A percentile compares a stretch with the other conserved stretches of the same genome.
Evolutionary conservation across 169 alveolate genomes (phyloP).

Genomic region (Cryptosporidium viatorum): DNA sequence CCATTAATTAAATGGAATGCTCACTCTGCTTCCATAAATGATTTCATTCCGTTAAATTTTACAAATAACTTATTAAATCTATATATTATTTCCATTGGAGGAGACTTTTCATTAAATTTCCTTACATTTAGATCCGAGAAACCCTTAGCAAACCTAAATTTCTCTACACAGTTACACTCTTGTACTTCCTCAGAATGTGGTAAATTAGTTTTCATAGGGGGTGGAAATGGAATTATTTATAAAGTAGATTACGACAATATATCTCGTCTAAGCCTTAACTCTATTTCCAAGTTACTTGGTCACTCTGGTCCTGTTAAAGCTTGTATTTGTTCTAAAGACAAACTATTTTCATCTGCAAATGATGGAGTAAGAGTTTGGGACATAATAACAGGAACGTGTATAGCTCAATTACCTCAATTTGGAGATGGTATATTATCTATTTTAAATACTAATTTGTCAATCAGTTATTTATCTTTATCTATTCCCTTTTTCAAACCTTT

Average conservation of each 20-base stretch:
- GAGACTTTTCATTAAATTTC: conserved; percentile 43
- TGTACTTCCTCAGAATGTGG: conserved; percentile 44
- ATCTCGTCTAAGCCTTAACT: no score
- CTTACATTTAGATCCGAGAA: conserved; percentile 24
- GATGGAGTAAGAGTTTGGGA: conserved; percentile 71
- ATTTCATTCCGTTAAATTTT: neutral
- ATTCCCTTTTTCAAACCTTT: conserved; percentile 42
- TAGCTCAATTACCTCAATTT: conserved; percentile 48
- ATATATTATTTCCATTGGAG: conserved; percentile 33
- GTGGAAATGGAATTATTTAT: conserved; percentile 47
- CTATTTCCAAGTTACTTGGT: conserved; percentile 17
- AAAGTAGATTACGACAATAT: neutral
- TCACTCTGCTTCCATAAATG: conserved; percentile 50
- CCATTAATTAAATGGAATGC: conserved; percentile 51
- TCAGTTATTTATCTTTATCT: neutral
- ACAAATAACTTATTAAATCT: neutral
- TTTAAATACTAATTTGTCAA: neutral
- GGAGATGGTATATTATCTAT: conserved; percentile 50
- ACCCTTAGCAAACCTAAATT: conserved; percentile 30
- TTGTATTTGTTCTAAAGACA: conserved; percentile 9
- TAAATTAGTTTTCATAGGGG: conserved; percentile 23
- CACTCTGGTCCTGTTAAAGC: conserved; percentile 49
- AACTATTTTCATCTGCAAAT: conserved; percentile 39
- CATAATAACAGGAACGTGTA: conserved; percentile 29
- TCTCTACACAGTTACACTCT: conserved; percentile 15